Evolutionary conservation across 2,329 filamentous ascomycete species (phyloP).

Genomic region (Apiospora pterosperma): DNA sequence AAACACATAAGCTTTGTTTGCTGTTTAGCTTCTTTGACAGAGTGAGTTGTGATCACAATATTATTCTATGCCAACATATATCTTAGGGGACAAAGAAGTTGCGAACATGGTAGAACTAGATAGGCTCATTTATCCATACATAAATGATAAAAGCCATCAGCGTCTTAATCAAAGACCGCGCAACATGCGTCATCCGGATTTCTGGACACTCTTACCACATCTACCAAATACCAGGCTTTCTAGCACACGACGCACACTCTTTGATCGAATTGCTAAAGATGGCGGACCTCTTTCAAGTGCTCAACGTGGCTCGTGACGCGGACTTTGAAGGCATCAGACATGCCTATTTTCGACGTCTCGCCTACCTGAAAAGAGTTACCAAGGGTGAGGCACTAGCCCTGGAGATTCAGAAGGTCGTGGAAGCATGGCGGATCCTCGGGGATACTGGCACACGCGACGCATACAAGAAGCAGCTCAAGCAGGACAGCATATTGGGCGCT

Average conservation of each 20-base stretch:
- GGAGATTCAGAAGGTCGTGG: not conserved
- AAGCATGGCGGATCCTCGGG: not conserved
- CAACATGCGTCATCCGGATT: not conserved
- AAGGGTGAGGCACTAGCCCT: not conserved
- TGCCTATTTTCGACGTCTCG: not conserved
- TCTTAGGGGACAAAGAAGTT: not conserved
- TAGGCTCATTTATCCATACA: not conserved
- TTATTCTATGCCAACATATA: not conserved
- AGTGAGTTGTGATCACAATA: not conserved
- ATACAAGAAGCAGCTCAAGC: not conserved
- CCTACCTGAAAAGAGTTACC: not conserved
- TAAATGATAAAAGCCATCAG: too few relatives aligned
- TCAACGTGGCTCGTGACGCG: not conserved
- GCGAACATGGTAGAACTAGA: not conserved
- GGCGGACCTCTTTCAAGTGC: not conserved
- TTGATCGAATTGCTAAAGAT: not conserved
- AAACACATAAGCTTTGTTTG: not conserved
- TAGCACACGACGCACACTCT: not conserved
- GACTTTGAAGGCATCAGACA: not conserved
- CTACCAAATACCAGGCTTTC: not conserved
- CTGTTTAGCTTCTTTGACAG: not conserved
- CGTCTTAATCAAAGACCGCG: not conserved
- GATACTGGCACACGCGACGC: not conserved
- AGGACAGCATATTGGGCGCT: not conserved
- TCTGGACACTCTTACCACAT: not conserved